These are phyloP conservation scores for Lentinula edodes DNA, from an alignment of 768 basidiomycete genomes.

Conservation along the genomic window DNA sequence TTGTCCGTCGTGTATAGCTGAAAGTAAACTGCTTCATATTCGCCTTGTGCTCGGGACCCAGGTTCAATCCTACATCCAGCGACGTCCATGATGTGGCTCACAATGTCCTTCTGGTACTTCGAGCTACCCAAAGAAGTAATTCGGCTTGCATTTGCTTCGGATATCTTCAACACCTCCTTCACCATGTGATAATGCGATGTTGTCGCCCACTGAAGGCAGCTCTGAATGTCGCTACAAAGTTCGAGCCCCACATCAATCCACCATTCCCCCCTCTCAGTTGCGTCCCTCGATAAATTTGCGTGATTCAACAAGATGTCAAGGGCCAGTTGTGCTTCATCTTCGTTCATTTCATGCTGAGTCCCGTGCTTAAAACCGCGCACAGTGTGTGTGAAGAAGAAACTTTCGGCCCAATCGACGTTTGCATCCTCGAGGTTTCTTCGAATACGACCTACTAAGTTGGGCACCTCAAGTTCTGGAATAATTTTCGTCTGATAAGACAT, in stretches of 20 bases:
- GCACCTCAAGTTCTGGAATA: not conserved
- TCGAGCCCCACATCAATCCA: conserved; percentile 27
- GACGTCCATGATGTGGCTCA: conserved; percentile 21
- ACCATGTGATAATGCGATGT: conserved; percentile 19
- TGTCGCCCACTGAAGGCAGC: conserved; percentile 26
- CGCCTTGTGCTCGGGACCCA: conserved; percentile 13
- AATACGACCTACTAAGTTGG: conserved; percentile 3
- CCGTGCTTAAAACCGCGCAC: conserved; percentile 21
- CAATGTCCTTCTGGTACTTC: conserved; percentile 20
- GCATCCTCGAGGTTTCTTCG: not conserved
- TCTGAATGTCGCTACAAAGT: conserved; percentile 10
- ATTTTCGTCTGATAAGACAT: conserved; percentile 14
- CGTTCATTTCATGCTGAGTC: conserved; percentile 8
- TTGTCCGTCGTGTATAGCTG: conserved; percentile 31
- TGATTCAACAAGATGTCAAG: not conserved
- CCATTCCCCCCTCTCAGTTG: conserved; percentile 11
- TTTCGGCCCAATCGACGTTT: conserved; percentile 11
- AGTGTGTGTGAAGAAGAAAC: conserved; percentile 22
- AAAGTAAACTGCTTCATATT: conserved; percentile 15
- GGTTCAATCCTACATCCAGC: conserved; percentile 25
- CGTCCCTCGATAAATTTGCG: not conserved
- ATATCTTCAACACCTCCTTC: conserved; percentile 9
- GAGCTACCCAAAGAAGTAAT: conserved; percentile 18
- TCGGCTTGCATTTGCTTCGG: conserved; percentile 8
- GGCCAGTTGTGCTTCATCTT: not conserved